Evolutionary conservation across 805 yeast genomes (phyloP).

Genomic region (Candida krabiensis): DNA sequence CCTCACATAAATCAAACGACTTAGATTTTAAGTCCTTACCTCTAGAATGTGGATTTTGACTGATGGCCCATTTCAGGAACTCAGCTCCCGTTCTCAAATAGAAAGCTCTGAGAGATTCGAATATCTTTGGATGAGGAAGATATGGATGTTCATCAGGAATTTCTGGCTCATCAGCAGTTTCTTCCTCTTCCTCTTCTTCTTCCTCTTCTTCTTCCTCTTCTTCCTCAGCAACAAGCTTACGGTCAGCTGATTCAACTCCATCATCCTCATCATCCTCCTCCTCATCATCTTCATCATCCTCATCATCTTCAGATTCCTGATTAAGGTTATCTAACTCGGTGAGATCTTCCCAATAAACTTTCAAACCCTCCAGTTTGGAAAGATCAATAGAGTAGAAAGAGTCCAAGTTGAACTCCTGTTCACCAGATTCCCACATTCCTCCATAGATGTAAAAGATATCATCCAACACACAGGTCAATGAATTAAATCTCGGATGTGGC

Average conservation of each 20-base stretch:
- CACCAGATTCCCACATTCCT: constrained; percentile 88
- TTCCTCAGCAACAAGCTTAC: constrained; percentile 43
- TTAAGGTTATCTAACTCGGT: constrained; percentile 52
- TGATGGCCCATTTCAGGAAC: constrained; percentile 91
- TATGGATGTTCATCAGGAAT: constrained; percentile 93
- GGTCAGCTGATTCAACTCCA: constrained; percentile 43
- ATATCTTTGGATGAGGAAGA: constrained; percentile 96
- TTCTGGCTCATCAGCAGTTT: constrained; percentile 59
- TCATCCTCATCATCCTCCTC: constrained; percentile 71
- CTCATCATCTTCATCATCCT: constrained; percentile 64
- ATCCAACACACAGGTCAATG: constrained; percentile 80
- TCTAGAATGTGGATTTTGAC: constrained; percentile 78
- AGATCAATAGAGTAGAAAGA: constrained; percentile 84
- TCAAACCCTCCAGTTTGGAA: constrained; percentile 83
- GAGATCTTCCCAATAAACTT: constrained; percentile 87
- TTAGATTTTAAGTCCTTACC: constrained; percentile 88
- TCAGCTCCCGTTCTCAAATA: constrained; percentile 83
- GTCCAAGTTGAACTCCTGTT: constrained; percentile 80
- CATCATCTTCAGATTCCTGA: constrained; percentile 65
- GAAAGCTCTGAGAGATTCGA: constrained; percentile 80
- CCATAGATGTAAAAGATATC: constrained; percentile 84
- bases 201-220: constrained; percentile 52
- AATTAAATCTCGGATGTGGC: constrained; percentile 90
- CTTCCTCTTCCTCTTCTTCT: constrained; percentile 67
- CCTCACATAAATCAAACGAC: constrained; percentile 88